Percentiles rank a stretch among this genome's conserved stretches.
Conservation (phyloP, 1,139 yeast genomes). For the Yamadazyma atlantica region DNA sequence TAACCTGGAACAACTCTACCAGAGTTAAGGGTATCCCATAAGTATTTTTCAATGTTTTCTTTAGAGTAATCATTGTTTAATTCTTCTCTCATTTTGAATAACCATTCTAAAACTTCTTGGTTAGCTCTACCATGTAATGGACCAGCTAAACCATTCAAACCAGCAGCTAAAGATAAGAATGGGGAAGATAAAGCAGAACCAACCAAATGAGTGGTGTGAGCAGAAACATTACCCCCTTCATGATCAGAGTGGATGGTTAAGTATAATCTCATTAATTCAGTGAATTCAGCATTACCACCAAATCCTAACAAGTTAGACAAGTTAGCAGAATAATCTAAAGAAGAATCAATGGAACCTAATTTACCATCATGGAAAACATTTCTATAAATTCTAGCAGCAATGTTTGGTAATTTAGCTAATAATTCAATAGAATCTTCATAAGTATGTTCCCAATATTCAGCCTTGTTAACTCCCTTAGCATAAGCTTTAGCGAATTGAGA, state of each 20-base stretch:
- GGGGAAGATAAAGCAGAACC: slow-evolving; percentile 96
- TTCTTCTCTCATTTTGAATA: slow-evolving; percentile 76
- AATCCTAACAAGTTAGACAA: slow-evolving; percentile 82
- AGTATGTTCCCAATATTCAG: slow-evolving; percentile 89
- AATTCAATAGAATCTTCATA: slow-evolving; percentile 88
- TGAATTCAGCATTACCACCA: slow-evolving; percentile 76
- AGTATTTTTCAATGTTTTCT: slow-evolving; percentile 78
- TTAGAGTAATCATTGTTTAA: slow-evolving; percentile 71
- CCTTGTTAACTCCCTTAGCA: slow-evolving; percentile 83
- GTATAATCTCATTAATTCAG: slow-evolving; percentile 90
- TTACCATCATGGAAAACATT: slow-evolving; percentile 87
- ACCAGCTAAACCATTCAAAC: slow-evolving; percentile 96
- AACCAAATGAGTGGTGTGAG: slow-evolving; percentile 95
- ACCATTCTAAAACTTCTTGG: slow-evolving; percentile 96
- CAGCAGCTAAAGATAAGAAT: slow-evolving; percentile 89
- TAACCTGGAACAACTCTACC: slow-evolving; percentile 98
- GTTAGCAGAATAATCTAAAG: slow-evolving; percentile 90
- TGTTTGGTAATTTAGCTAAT: slow-evolving; percentile 87
- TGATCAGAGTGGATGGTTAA: slow-evolving; percentile 95
- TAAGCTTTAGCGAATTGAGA: slow-evolving; percentile 90
- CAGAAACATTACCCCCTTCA: slow-evolving; percentile 98
- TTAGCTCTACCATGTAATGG: slow-evolving; percentile 98
- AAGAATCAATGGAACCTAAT: slow-evolving; percentile 66
- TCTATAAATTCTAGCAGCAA: slow-evolving; percentile 93
- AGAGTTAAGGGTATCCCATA: slow-evolving; percentile 87